Percentiles rank a stretch among this genome's conserved stretches.
phyloP scores from a whole-genome alignment of 495 filamentous ascomycete species.

The Talaromyces nanjingensis region DNA sequence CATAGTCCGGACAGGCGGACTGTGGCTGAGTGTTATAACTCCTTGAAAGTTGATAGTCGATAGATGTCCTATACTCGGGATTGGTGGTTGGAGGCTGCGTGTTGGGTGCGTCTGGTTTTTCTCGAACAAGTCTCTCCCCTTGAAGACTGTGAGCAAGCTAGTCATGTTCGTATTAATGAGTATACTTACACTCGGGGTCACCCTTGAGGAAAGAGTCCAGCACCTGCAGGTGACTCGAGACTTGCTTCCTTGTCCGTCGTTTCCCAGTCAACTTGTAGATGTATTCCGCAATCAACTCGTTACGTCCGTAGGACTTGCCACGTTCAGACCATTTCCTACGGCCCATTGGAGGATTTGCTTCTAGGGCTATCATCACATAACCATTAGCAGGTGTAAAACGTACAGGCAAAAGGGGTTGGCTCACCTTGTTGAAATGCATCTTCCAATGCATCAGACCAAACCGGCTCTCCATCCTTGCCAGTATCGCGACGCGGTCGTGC shows the following conservation, averaged over 20 bases:
- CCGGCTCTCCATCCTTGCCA: slow-evolving; percentile 46
- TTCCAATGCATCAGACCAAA: slow-evolving; percentile 83
- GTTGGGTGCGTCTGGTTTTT: slow-evolving; percentile 32
- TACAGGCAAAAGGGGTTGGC: slow-evolving; percentile 13
- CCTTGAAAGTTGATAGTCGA: slow-evolving; percentile 31
- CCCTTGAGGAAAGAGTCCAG: slow-evolving; percentile 71
- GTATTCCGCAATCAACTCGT: slow-evolving; percentile 83
- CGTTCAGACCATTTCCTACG: slow-evolving; percentile 67
- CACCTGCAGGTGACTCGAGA: slow-evolving; percentile 97
- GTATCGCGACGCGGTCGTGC: slow-evolving; percentile 55
- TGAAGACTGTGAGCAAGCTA: neutral
- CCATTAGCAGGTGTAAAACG: neutral
- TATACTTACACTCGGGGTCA: slow-evolving; percentile 45
- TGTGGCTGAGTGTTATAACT: slow-evolving; percentile 25
- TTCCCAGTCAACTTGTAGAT: slow-evolving; percentile 65
- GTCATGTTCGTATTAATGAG: neutral
- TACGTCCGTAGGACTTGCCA: slow-evolving; percentile 72
- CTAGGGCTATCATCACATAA: slow-evolving; percentile 50
- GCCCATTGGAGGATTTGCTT: slow-evolving; percentile 75
- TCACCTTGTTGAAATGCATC: slow-evolving; percentile 86
- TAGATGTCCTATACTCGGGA: slow-evolving; percentile 33
- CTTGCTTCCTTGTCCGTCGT: slow-evolving; percentile 69
- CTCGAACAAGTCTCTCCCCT: slow-evolving; percentile 41
- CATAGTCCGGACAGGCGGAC: slow-evolving; percentile 25
- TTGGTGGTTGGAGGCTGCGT: slow-evolving; percentile 27